phyloP scores from a whole-genome alignment of 2,329 filamentous ascomycete genomes.

The Alternaria novae-zelandiae region DNA sequence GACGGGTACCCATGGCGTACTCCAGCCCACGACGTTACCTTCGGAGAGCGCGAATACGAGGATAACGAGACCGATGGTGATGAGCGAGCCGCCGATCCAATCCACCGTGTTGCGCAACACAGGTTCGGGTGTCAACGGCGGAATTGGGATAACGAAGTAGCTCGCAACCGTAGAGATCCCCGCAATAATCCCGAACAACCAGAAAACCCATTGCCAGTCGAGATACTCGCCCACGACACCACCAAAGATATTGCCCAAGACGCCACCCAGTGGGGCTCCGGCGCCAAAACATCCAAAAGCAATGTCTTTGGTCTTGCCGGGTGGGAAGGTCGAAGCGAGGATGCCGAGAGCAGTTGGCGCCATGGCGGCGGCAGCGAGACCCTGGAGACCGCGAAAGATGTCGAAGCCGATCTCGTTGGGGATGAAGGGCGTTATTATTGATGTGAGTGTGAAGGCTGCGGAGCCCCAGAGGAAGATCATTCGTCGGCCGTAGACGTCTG shows the following conservation, averaged over 20 bases:
- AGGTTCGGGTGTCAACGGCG: slow-evolving; percentile 44
- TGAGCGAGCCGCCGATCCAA: slow-evolving; percentile 69
- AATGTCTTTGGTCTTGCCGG: slow-evolving; percentile 73
- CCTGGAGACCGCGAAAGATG: slow-evolving; percentile 70
- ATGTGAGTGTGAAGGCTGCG: slow-evolving; percentile 66
- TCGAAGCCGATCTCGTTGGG: slow-evolving; percentile 72
- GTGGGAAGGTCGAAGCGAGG: slow-evolving; percentile 69
- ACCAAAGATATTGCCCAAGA: slow-evolving; percentile 69
- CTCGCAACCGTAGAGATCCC: slow-evolving; percentile 63
- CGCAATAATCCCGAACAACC: slow-evolving; percentile 66
- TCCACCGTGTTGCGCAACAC: slow-evolving; percentile 61
- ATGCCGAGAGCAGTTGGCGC: slow-evolving; percentile 76
- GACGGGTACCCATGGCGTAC: slow-evolving; percentile 65
- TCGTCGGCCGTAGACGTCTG: slow-evolving; percentile 71
- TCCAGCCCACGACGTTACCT: slow-evolving; percentile 73
- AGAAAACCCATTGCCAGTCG: slow-evolving; percentile 51
- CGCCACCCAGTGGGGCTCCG: slow-evolving; percentile 68
- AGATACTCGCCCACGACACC: slow-evolving; percentile 68
- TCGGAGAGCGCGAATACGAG: slow-evolving; percentile 72
- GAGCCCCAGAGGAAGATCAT: slow-evolving; percentile 70
- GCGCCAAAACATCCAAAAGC: slow-evolving; percentile 63
- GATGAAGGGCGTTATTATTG: slow-evolving; percentile 68
- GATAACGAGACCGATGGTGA: slow-evolving; percentile 67
- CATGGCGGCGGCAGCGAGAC: slow-evolving; percentile 71
- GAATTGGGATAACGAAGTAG: slow-evolving; percentile 65